phyloP scores from a whole-genome alignment of 139 green algal genomes.

The Chlorella sp. region DNA sequence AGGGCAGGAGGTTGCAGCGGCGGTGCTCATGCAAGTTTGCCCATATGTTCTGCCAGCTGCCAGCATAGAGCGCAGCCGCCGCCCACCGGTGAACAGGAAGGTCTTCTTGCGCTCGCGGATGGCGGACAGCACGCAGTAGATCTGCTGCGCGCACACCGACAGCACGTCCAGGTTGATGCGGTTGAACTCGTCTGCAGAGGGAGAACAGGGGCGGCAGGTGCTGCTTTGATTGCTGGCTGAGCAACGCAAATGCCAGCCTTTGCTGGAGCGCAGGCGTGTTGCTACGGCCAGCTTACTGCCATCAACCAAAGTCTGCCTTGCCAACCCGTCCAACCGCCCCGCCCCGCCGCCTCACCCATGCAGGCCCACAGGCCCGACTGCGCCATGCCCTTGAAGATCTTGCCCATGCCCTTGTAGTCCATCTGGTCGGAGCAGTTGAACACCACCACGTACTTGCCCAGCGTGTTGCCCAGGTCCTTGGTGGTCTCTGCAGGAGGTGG shows the following conservation, averaged over 20 bases:
- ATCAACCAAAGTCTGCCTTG: too few relatives aligned
- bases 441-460: conserved; percentile 98
- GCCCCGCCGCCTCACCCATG: conserved; percentile 58
- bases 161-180: conserved; percentile 98
- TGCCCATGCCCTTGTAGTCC: conserved; percentile 97
- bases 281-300: too few relatives aligned
- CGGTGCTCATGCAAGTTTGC: too few relatives aligned
- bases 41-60: too few relatives aligned
- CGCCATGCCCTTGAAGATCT: conserved; percentile 98
- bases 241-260: too few relatives aligned
- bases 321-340: too few relatives aligned
- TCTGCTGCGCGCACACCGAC: conserved; percentile 95
- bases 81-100: conserved; percentile 89
- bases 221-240: too few relatives aligned
- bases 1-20: too few relatives aligned
- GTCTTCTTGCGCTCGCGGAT: conserved; percentile 91
- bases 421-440: conserved; percentile 99
- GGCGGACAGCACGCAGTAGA: conserved; percentile 94
- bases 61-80: not conserved
- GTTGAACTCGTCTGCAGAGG: conserved; percentile 94
- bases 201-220: too few relatives aligned
- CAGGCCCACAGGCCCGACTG: conserved; percentile 95
- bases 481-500: conserved; percentile 81
- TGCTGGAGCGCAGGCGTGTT: too few relatives aligned
- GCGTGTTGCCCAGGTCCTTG: conserved; percentile 94